Percentiles rank a stretch among this genome's conserved stretches.
Conservation (phyloP, 2,329 filamentous ascomycete genomes). For the Scytalidium lignicola region DNA sequence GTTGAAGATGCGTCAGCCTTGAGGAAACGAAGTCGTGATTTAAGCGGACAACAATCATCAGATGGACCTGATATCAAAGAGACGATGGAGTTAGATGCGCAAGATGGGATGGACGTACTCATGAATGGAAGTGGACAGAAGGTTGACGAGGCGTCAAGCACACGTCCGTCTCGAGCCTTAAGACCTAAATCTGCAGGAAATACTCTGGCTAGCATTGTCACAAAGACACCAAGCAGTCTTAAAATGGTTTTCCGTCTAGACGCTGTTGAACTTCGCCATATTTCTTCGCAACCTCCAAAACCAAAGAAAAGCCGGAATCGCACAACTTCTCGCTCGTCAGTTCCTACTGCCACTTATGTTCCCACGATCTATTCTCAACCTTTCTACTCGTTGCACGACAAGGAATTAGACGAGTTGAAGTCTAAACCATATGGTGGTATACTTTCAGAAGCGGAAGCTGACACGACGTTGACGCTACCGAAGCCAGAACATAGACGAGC, state of each 20-base stretch:
- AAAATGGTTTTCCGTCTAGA: constrained; percentile 56
- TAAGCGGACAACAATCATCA: constrained; percentile 14
- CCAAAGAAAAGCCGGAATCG: constrained; percentile 47
- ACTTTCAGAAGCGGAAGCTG: constrained; percentile 79
- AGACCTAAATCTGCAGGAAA: constrained; percentile 40
- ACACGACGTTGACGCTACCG: constrained; percentile 85
- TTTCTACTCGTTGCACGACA: constrained; percentile 85
- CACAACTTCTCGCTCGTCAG: constrained; percentile 32
- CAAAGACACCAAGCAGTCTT: constrained; percentile 30
- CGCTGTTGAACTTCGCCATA: constrained; percentile 52
- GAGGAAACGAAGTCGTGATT: constrained; percentile 41
- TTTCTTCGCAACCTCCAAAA: constrained; percentile 54
- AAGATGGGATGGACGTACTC: constrained; percentile 3
- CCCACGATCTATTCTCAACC: constrained; percentile 60
- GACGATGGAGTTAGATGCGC: constrained; percentile 11
- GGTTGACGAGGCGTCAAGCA: constrained; percentile 21
- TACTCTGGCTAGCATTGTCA: constrained; percentile 33
- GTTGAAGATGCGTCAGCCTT: constrained; percentile 48
- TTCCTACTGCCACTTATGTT: constrained; percentile 28
- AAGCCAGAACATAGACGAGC: constrained; percentile 72
- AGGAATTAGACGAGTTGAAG: constrained; percentile 82
- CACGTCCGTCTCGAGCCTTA: constrained; percentile 51
- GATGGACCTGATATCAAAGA: constrained; percentile 7
- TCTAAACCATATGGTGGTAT: constrained; percentile 96
- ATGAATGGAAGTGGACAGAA: constrained; percentile 17